Conservation (phyloP, 805 yeast species). For the Osmozyma mogii region DNA sequence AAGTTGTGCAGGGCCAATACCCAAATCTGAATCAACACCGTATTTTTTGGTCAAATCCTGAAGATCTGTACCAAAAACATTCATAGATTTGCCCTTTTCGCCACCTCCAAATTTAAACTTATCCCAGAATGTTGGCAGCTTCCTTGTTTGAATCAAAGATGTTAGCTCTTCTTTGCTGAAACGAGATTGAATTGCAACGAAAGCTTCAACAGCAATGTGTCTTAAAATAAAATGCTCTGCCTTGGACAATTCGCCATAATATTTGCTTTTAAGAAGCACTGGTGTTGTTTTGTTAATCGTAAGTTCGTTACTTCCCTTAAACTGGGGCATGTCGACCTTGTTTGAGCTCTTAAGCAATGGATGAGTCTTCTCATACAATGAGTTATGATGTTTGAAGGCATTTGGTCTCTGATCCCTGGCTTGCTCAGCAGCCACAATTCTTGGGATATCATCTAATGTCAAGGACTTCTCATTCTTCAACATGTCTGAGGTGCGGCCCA, state of each 20-base stretch:
- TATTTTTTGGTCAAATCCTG: conserved; percentile 57
- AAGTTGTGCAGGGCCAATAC: conserved; percentile 74
- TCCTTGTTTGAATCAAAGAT: conserved; percentile 34
- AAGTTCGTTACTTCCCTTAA: too few relatives aligned
- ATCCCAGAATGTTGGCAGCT: conserved; percentile 45
- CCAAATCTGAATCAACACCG: conserved; percentile 80
- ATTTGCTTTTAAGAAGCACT: conserved; percentile 23
- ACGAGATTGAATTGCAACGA: conserved; percentile 24
- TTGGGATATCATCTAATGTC: conserved; percentile 91
- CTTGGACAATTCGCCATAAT: conserved; percentile 57
- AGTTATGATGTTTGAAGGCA: conserved; percentile 76
- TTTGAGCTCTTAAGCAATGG: conserved; percentile 20
- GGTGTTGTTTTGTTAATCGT: too few relatives aligned
- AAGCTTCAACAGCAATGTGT: conserved; percentile 51
- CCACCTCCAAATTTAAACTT: conserved; percentile 35
- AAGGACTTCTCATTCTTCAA: conserved; percentile 76
- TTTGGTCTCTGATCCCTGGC: conserved; percentile 90
- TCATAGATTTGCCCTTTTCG: conserved; percentile 18
- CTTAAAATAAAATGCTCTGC: conserved; percentile 52
- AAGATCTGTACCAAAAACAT: conserved; percentile 74
- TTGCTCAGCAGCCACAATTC: conserved; percentile 95
- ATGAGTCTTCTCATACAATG: conserved; percentile 27
- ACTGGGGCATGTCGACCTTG: too few relatives aligned
- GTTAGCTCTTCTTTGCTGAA: conserved; percentile 30
- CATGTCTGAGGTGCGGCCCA: conserved; percentile 61